Percentiles rank a stretch among this genome's conserved stretches.
Conservation (phyloP, 345 rosid genomes). For the Populus simonii region DNA sequence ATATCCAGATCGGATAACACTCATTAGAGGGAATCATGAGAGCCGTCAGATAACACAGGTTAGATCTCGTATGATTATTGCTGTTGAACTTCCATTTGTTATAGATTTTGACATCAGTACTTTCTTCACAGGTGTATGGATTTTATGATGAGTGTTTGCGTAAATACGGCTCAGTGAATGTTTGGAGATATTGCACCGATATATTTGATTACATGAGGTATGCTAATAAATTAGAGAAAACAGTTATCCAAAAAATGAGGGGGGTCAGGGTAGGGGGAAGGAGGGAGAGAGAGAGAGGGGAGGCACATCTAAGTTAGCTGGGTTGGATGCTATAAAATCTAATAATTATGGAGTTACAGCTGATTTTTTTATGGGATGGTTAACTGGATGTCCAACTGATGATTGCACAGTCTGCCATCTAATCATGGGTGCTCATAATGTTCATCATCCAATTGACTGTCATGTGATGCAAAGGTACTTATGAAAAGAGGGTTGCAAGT, state of each 20-base stretch:
- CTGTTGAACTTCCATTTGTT: slow-evolving; percentile 9
- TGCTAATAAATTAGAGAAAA: slow-evolving; percentile 10
- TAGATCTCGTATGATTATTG: slow-evolving; percentile 13
- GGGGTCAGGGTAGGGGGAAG: not conserved
- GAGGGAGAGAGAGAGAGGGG: not conserved
- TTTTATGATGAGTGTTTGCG: slow-evolving; percentile 97
- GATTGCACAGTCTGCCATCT: not conserved
- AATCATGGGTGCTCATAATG: not conserved
- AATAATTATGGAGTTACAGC: not conserved
- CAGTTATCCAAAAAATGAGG: not conserved
- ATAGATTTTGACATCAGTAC: slow-evolving; percentile 16
- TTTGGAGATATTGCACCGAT: slow-evolving; percentile 98
- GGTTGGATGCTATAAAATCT: slow-evolving; percentile 2
- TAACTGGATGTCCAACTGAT: not conserved
- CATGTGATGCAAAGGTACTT: not conserved
- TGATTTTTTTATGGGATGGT: not conserved
- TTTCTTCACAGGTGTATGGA: slow-evolving; percentile 73
- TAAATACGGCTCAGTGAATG: slow-evolving; percentile 93
- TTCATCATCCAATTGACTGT: not conserved
- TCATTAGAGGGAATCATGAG: slow-evolving; percentile 94
- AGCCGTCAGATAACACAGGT: slow-evolving; percentile 99
- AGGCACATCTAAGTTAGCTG: not conserved
- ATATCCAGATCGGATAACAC: slow-evolving; percentile 94
- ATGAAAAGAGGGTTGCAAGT: not conserved
- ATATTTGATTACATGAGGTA: slow-evolving; percentile 96